A percentile compares a stretch with the other conserved stretches of the same genome.
These are phyloP conservation scores for Stachybotrys echinatus DNA, from an alignment of 2,329 filamentous ascomycete genomes.

Conservation along the genomic window DNA sequence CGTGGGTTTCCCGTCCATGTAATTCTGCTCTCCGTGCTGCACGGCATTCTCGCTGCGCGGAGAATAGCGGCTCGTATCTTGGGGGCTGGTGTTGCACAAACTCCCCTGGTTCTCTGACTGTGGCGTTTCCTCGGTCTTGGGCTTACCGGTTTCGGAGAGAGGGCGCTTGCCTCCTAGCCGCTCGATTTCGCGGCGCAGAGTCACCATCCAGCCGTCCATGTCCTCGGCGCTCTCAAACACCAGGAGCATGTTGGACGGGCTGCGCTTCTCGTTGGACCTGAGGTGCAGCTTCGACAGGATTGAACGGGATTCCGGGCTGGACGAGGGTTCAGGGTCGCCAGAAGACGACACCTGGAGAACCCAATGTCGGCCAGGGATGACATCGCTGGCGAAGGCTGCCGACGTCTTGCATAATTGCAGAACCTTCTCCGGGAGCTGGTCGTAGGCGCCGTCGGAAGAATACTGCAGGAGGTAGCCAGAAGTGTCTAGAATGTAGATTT, in stretches of 20 bases:
- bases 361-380: slow-evolving; percentile 75
- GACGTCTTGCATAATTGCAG: slow-evolving; percentile 69
- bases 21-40: background rate
- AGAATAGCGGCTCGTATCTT: slow-evolving; percentile 41
- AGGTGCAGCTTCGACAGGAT: slow-evolving; percentile 62
- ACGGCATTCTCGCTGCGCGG: slow-evolving; percentile 19
- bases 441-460: slow-evolving; percentile 61
- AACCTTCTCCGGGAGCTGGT: slow-evolving; percentile 69
- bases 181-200: slow-evolving; percentile 66
- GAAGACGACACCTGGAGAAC: slow-evolving; percentile 70
- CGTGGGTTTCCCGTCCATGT: background rate
- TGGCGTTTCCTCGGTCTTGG: slow-evolving; percentile 34
- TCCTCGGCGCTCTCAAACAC: slow-evolving; percentile 68
- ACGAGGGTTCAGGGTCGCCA: slow-evolving; percentile 52
- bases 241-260: slow-evolving; percentile 61
- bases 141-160: slow-evolving; percentile 53
- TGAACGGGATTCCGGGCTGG: slow-evolving; percentile 49
- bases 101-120: background rate
- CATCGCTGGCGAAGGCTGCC: slow-evolving; percentile 73
- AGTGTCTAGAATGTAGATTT: slow-evolving; percentile 66
- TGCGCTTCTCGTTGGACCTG: slow-evolving; percentile 45
- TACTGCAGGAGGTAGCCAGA: slow-evolving; percentile 74
- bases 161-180: slow-evolving; percentile 61
- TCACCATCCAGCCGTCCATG: slow-evolving; percentile 71
- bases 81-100: slow-evolving; percentile 2